Evolutionary conservation across 495 filamentous ascomycete genomes (phyloP).

Genomic region (Entonaema liquescens): DNA sequence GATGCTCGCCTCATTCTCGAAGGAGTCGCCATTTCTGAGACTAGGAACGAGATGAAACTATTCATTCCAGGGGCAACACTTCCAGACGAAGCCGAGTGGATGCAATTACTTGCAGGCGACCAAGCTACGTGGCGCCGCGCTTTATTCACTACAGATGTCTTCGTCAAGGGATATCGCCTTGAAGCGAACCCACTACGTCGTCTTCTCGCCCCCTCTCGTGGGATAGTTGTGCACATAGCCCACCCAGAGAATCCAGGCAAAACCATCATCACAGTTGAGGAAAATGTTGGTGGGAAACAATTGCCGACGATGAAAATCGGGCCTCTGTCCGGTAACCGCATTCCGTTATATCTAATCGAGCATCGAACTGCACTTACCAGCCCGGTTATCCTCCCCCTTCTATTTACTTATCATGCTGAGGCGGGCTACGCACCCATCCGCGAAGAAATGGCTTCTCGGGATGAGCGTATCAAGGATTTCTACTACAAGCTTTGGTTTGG

Average conservation of each 20-base stretch:
- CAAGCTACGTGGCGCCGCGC: constrained; percentile 83
- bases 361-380: constrained; percentile 73
- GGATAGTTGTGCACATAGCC: constrained; percentile 77
- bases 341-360: constrained; percentile 76
- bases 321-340: constrained; percentile 68
- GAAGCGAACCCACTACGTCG: constrained; percentile 85
- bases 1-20: constrained; percentile 64
- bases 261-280: constrained; percentile 74
- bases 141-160: constrained; percentile 79
- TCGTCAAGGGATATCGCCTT: constrained; percentile 84
- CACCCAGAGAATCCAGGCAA: constrained; percentile 70
- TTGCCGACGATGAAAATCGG: constrained; percentile 78
- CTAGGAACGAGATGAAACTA: constrained; percentile 68
- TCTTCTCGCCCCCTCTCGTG: constrained; percentile 74
- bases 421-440: constrained; percentile 84
- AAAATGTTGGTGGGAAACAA: constrained; percentile 50
- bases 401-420: constrained; percentile 85
- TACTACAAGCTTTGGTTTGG: constrained; percentile 91
- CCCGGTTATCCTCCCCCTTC: constrained; percentile 72
- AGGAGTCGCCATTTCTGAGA: constrained; percentile 73
- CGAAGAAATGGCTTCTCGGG: constrained; percentile 81
- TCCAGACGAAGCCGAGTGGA: constrained; percentile 73
- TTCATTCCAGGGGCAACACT: constrained; percentile 66
- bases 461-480: constrained; percentile 87
- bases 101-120: constrained; percentile 78